Evolutionary conservation across 805 yeast genomes (phyloP).

Genomic region (Lipomyces sp.): DNA sequence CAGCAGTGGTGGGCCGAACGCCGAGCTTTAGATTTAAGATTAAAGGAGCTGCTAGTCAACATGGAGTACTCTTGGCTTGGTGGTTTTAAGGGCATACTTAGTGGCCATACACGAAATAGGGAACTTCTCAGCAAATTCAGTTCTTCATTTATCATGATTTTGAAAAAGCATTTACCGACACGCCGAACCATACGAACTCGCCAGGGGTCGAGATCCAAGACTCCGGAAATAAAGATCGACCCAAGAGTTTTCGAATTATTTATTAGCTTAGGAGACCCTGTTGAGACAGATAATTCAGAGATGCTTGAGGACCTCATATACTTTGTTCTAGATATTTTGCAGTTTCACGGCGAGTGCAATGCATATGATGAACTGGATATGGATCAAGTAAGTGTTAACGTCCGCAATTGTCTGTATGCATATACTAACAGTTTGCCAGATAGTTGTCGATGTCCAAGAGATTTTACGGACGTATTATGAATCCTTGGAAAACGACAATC

Average conservation of each 20-base stretch:
- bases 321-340: constrained; percentile 63
- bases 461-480: constrained; percentile 39
- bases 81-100: constrained; percentile 71
- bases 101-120: constrained; percentile 44
- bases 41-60: constrained; percentile 58
- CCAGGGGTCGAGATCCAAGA: constrained; percentile 17
- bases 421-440: constrained; percentile 24
- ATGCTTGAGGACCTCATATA: constrained; percentile 66
- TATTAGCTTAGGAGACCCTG: constrained; percentile 53
- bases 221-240: constrained; percentile 47
- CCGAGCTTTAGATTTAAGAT: constrained; percentile 60
- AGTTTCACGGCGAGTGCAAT: constrained; percentile 66
- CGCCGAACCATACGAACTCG: constrained; percentile 46
- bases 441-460: constrained; percentile 58
- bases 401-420: neutral
- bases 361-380: constrained; percentile 70
- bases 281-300: constrained; percentile 45
- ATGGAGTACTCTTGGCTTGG: constrained; percentile 77
- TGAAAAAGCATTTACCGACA: constrained; percentile 57
- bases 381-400: constrained; percentile 45
- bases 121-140: constrained; percentile 47
- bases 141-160: constrained; percentile 47
- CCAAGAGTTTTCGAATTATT: constrained; percentile 58
- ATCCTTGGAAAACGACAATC: constrained; percentile 18
- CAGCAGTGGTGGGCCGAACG: constrained; percentile 80